Evolutionary conservation across 805 yeast genomes (phyloP), one percentile per base, ranked within the genome.

Genomic region (Ogataea siamensis): DNA sequence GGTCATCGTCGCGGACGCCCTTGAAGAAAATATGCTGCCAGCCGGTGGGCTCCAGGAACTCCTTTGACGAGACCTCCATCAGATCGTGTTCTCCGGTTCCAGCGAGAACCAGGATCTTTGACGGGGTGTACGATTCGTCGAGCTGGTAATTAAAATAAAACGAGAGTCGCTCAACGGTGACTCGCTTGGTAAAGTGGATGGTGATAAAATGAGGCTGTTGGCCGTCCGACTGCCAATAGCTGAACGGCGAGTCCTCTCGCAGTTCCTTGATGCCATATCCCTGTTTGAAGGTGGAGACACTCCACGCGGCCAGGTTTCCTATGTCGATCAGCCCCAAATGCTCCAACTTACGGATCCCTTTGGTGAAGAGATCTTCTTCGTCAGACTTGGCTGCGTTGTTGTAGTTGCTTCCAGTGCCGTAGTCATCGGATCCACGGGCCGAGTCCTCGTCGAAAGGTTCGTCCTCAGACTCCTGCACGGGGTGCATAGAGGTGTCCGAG

Each of bases 221-320:
- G 0, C 97, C 99, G 56, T 93, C 99, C 30, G 94, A 83, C 60
- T 93, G 99, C 99, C 99, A 93, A 58, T 70, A 91, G 1, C 79
- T 64, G 19, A 72, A 69, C 0, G 91, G 84, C 4, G 79, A 70
- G 50, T 83, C 88, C 35, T 85, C 86, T 20, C 93, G 65, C 5
- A 91, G 67, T 50, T 81, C 81, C n/a, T 64, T 64, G 14, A 87
- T 70, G 0, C 93, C 93, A 50, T 68, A 79, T 0, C 87, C 93
- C 7, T 72, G 72, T 51, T 89, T 91, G 52, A 39, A 64, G 0
- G 95, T 83, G 1, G 95, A 84, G 0, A 87, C 78, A 24, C 78
- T 72, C 96, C 97, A 93, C 16, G 80, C 71, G 0, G 94, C 98
- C 13, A 83, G 65, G 12, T 80, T 77, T 2, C 95, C 87, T 7